Conservation (phyloP, 805 yeast genomes). For the Zygosaccharomyces pseudorouxii region DNA sequence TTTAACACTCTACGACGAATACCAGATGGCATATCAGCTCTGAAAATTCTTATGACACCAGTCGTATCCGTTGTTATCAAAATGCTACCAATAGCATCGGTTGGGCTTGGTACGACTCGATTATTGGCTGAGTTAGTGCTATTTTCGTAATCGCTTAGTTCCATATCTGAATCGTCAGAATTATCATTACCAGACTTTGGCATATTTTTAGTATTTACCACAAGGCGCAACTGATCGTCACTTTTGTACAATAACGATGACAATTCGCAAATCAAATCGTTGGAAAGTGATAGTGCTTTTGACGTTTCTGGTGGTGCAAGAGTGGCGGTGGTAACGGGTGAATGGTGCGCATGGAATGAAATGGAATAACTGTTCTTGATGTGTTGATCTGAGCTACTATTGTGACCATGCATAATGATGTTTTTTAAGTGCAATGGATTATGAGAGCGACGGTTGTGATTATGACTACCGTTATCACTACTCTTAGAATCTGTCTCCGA, state of each 20-base stretch:
- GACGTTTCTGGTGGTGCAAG: slow-evolving; percentile 72
- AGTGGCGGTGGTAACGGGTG: slow-evolving; percentile 67
- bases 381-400: slow-evolving; percentile 15
- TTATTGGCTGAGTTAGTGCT: background rate
- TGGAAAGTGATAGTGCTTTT: slow-evolving; percentile 61
- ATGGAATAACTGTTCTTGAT: slow-evolving; percentile 57
- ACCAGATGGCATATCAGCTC: slow-evolving; percentile 67
- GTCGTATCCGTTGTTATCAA: slow-evolving; percentile 71
- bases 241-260: slow-evolving; percentile 28
- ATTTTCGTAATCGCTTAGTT: slow-evolving; percentile 2
- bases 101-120: slow-evolving; percentile 22
- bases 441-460: slow-evolving; percentile 8
- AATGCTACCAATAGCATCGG: slow-evolving; percentile 41
- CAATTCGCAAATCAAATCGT: slow-evolving; percentile 74
- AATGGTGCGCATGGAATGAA: slow-evolving; percentile 71
- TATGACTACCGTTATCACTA: background rate
- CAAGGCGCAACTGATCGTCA: slow-evolving; percentile 10
- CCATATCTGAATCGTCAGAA: slow-evolving; percentile 10
- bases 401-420: slow-evolving; percentile 13
- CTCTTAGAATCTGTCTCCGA: background rate
- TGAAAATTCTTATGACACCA: slow-evolving; percentile 70
- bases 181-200: background rate
- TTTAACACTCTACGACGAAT: slow-evolving; percentile 37
- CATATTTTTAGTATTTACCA: slow-evolving; percentile 1
- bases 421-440: slow-evolving; percentile 31